Conservation (phyloP, 768 basidiomycete species). For the Punctularia strigosozonata region DNA sequence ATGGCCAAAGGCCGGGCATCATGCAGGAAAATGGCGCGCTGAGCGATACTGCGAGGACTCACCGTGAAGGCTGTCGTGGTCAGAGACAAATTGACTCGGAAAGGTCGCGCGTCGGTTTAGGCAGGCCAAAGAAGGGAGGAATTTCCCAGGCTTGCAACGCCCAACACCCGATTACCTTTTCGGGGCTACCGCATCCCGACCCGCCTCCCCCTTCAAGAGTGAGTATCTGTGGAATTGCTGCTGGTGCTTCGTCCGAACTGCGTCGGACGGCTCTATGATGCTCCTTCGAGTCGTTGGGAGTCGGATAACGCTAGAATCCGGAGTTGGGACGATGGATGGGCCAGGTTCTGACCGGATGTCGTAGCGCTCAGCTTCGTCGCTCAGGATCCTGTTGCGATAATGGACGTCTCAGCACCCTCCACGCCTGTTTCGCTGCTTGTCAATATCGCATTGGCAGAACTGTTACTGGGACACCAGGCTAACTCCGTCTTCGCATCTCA, state of each 20-base stretch:
- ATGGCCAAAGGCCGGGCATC: slow-evolving; percentile 41
- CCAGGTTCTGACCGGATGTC: slow-evolving; percentile 21
- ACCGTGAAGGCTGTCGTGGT: background rate
- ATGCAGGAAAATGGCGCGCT: slow-evolving; percentile 3
- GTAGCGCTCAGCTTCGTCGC: too few species aligned
- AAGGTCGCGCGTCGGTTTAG: background rate
- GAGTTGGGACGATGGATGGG: slow-evolving; percentile 49
- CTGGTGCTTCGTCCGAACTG: background rate
- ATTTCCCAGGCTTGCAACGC: background rate
- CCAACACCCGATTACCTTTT: too few species aligned
- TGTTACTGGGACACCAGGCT: background rate
- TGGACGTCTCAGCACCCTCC: too few species aligned
- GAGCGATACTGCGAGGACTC: background rate
- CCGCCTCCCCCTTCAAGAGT: slow-evolving; percentile 44
- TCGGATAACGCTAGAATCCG: too few species aligned
- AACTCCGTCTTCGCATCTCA: slow-evolving; percentile 13
- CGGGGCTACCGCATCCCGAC: slow-evolving; percentile 30
- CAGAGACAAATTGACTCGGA: background rate
- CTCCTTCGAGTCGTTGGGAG: slow-evolving; percentile 10
- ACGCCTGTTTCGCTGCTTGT: too few species aligned
- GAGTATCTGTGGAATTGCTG: slow-evolving; percentile 39
- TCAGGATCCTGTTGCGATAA: too few species aligned
- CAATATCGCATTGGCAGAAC: background rate
- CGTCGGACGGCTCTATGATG: slow-evolving; percentile 2
- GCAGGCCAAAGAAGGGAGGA: background rate